Conservation (phyloP, 2,329 filamentous ascomycete genomes). For the Curvularia sp. region DNA sequence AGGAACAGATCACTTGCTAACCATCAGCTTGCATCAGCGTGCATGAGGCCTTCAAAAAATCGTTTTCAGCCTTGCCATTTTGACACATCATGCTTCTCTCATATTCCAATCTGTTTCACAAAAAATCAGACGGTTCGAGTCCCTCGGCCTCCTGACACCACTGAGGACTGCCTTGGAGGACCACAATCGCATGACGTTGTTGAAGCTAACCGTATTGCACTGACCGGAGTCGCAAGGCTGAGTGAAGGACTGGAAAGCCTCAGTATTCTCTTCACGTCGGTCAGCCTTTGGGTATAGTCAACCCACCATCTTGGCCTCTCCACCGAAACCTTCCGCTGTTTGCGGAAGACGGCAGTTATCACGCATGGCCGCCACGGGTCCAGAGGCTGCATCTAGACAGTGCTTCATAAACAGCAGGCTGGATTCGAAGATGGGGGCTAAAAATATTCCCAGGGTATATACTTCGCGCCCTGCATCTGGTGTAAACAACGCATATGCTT, state of each 20-base stretch:
- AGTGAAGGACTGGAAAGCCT: neutral
- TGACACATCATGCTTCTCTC: neutral
- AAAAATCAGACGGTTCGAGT: neutral
- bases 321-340: neutral
- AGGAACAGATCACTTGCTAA: constrained; percentile 4
- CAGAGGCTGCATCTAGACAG: neutral
- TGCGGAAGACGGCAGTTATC: constrained; percentile 2
- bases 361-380: neutral
- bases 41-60: constrained; percentile 3
- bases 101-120: neutral
- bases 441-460: neutral
- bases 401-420: neutral
- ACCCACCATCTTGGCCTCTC: neutral
- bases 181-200: neutral
- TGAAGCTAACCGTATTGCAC: constrained; percentile 13
- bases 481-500: neutral
- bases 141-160: constrained; percentile 1
- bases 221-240: constrained; percentile 15
- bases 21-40: neutral
- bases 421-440: constrained; percentile 1
- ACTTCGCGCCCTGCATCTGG: constrained; percentile 5
- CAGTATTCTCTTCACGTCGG: neutral
- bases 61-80: constrained; percentile 6
- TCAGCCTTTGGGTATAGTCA: neutral
- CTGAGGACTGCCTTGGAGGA: neutral